Conservation (phyloP, 2,329 filamentous ascomycete species). For the Colletotrichum phormii region DNA sequence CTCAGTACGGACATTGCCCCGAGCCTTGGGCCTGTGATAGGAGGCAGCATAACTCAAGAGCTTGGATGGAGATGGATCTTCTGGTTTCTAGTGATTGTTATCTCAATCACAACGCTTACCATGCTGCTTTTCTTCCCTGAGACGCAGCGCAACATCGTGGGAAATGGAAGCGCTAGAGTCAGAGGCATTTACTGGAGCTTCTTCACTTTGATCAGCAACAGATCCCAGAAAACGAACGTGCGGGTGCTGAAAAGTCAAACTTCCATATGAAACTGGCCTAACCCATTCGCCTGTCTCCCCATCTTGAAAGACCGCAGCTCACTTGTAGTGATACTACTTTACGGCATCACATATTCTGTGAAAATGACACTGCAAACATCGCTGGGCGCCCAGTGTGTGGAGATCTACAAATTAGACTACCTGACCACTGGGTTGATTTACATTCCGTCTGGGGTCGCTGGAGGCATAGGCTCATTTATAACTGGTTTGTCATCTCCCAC, state of each 20-base stretch:
- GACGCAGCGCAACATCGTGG: slow-evolving; percentile 54
- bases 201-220: background rate
- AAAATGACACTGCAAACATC: slow-evolving; percentile 9
- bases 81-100: slow-evolving; percentile 62
- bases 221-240: background rate
- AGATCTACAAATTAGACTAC: slow-evolving; percentile 36
- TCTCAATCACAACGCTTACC: slow-evolving; percentile 49
- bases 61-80: slow-evolving; percentile 66
- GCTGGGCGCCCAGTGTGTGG: slow-evolving; percentile 29
- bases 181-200: background rate
- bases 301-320: background rate
- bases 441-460: slow-evolving; percentile 25
- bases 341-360: slow-evolving; percentile 32
- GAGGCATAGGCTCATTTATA: slow-evolving; percentile 2
- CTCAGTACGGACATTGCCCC: slow-evolving; percentile 37
- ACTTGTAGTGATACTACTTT: slow-evolving; percentile 30
- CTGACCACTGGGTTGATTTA: slow-evolving; percentile 36
- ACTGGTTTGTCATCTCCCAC: background rate
- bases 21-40: slow-evolving; percentile 59
- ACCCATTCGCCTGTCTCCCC: background rate
- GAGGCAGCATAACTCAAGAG: slow-evolving; percentile 61
- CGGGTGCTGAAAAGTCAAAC: background rate
- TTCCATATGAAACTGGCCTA: background rate
- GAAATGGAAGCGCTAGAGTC: background rate
- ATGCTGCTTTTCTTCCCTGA: slow-evolving; percentile 59